phyloP scores from a whole-genome alignment of 2,329 filamentous ascomycete genomes.

The Tolypocladium inflatum region DNA sequence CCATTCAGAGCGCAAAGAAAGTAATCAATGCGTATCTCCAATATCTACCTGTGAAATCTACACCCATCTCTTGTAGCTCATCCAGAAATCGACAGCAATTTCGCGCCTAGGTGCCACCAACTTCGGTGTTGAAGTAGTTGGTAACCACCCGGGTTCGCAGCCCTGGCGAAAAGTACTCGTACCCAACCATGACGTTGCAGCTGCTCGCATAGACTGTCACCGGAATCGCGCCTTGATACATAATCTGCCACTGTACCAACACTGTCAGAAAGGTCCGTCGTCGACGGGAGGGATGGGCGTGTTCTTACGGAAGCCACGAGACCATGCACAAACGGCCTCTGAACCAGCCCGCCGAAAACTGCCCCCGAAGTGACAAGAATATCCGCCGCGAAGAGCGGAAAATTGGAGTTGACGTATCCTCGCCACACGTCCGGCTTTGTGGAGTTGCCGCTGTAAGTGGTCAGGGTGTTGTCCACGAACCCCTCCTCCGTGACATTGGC shows the following conservation, averaged over 20 bases:
- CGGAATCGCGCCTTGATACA: constrained; percentile 23
- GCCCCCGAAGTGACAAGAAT: constrained; percentile 15
- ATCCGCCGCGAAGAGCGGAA: constrained; percentile 20
- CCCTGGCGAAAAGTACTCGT: constrained; percentile 22
- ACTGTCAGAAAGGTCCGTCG: neutral
- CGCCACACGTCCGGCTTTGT: constrained; percentile 15
- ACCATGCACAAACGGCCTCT: constrained; percentile 8
- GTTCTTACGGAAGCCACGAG: constrained; percentile 15
- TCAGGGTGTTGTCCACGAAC: constrained; percentile 25
- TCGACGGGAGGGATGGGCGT: neutral
- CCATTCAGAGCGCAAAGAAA: too few species aligned
- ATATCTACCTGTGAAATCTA: too few species aligned
- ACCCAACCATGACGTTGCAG: constrained; percentile 24
- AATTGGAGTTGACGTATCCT: constrained; percentile 27
- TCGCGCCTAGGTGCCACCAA: neutral
- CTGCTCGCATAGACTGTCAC: constrained; percentile 24
- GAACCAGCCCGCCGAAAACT: constrained; percentile 13
- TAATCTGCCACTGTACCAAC: constrained; percentile 21
- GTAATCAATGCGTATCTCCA: too few species aligned
- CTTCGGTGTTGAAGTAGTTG: constrained; percentile 17
- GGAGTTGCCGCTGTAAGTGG: constrained; percentile 11
- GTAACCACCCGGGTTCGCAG: constrained; percentile 18
- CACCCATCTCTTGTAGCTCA: too few species aligned
- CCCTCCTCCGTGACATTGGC: constrained; percentile 22
- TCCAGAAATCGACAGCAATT: neutral